Evolutionary conservation across 805 yeast species (phyloP), one percentile per base, ranked within the genome.

Genomic region (Kodamaea kakaduensis): DNA sequence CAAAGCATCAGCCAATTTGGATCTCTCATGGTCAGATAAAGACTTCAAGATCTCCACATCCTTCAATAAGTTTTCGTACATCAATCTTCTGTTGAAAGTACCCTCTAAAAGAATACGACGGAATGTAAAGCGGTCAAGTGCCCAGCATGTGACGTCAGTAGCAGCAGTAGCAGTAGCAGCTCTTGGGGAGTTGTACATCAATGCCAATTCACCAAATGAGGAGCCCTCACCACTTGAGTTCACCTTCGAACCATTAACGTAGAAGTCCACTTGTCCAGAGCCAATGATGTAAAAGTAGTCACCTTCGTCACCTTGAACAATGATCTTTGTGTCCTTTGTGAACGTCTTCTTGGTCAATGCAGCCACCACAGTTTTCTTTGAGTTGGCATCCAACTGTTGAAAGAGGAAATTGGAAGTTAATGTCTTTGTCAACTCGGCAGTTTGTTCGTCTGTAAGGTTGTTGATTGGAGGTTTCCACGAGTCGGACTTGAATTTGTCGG

Each of bases 111-210:
- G 71, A 44, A 93, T 93, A 59, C 89, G 77, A 60, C 96, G 81
- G 69, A 93, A 93, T 1, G 97, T 89, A 52, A 82, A 67, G 54
- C 98, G 78, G 63, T 93, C 98, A 48, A 93, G 72, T 2, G 95
- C 93, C 96, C 96, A 90, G 46, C 69, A 63, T 10, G 65, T 59
- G 34, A 90, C 69, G 20, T 77, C 77, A 50, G 82, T 73, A 42
- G 83, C 86, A 6, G 84, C 71, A 16, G 69, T 59, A 1, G 85
- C 97, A 1, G 97, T 87, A 7, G 97, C 97, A 6, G 97, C 97
- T 63, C 98, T 80, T 43, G 97, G 97, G 13, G 96, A 80, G 59
- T 93, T 90, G 67, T 93, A 90, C 96, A 93, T 88, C 50, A 93
- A 73, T 3, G 98, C 98, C 52, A 93, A 73, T 61, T 93, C 98